A percentile compares a stretch with the other conserved stretches of the same genome.
Conservation (phyloP, 116 monocot species). For the Dioscorea cayenensis region DNA sequence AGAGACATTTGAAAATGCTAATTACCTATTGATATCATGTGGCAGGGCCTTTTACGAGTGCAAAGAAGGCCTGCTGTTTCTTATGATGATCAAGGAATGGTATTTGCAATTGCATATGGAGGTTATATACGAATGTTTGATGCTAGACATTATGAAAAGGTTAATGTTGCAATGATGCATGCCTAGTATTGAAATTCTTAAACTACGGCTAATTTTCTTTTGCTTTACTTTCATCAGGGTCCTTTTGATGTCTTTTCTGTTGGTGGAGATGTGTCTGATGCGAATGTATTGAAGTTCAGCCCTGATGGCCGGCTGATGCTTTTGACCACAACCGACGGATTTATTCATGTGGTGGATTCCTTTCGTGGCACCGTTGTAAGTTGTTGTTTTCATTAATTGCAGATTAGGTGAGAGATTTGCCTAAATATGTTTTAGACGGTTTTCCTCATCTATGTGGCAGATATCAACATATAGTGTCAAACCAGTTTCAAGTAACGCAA, state of each 20-base stretch:
- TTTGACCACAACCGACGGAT: constrained; percentile 75
- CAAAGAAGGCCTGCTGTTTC: constrained; percentile 95
- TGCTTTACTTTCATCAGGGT: constrained; percentile 38
- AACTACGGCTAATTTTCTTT: not conserved
- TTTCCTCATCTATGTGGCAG: constrained; percentile 18
- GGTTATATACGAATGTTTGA: constrained; percentile 91
- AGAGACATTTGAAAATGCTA: not conserved
- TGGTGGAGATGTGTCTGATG: constrained; percentile 69
- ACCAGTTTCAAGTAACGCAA: constrained; percentile 62
- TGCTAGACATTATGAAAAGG: constrained; percentile 74
- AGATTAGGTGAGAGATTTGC: not conserved
- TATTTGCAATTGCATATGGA: constrained; percentile 86
- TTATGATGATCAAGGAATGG: constrained; percentile 93
- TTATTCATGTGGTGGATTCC: constrained; percentile 89
- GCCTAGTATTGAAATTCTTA: not conserved
- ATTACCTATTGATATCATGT: not conserved
- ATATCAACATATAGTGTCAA: constrained; percentile 82
- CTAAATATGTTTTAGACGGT: not conserved
- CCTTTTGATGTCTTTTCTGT: constrained; percentile 86
- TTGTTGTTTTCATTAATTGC: constrained; percentile 1
- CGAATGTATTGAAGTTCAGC: constrained; percentile 93
- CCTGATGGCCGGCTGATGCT: constrained; percentile 83
- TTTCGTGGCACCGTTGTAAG: constrained; percentile 78
- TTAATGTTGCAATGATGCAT: constrained; percentile 4
- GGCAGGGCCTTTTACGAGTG: constrained; percentile 85